Percentiles rank a stretch among this genome's conserved stretches.
Conservation (phyloP, 805 yeast species). For the Myxozyma kluyveri region DNA sequence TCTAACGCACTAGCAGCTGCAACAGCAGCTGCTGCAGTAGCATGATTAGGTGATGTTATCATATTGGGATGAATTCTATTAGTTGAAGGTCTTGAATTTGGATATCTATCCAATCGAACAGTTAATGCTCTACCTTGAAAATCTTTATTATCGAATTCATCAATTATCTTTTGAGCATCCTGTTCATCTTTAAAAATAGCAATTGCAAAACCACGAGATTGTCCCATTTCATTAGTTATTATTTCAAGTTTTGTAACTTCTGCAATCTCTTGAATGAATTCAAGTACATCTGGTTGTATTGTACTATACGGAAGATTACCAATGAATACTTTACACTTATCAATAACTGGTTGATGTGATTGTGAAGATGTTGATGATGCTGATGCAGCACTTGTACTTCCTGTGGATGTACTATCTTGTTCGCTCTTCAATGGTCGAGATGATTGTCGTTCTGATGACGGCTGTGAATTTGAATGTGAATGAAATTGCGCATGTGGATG, state of each 20-base stretch:
- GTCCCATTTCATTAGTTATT: constrained; percentile 42
- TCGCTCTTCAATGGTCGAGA: too few species aligned
- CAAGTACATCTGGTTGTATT: constrained; percentile 38
- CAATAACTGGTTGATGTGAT: too few species aligned
- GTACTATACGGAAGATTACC: constrained; percentile 39
- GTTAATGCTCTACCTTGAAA: constrained; percentile 61
- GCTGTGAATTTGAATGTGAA: too few species aligned
- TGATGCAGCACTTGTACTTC: too few species aligned
- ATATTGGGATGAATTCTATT: too few species aligned
- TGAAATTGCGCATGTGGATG: too few species aligned
- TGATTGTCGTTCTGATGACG: too few species aligned
- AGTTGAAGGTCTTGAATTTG: constrained; percentile 33
- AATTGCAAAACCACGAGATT: constrained; percentile 62
- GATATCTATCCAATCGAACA: constrained; percentile 59
- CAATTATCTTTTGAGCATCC: constrained; percentile 51
- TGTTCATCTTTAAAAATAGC: constrained; percentile 50
- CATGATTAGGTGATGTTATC: too few species aligned
- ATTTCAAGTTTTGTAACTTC: constrained; percentile 41
- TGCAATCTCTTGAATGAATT: constrained; percentile 33
- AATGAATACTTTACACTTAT: constrained; percentile 38
- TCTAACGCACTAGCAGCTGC: too few species aligned
- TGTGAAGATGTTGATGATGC: too few species aligned
- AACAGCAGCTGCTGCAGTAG: too few species aligned
- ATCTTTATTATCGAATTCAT: constrained; percentile 48
- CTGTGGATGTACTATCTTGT: too few species aligned